Conservation (phyloP, 2,329 filamentous ascomycete genomes). For the Teratosphaeria pseudoeucalypti region DNA sequence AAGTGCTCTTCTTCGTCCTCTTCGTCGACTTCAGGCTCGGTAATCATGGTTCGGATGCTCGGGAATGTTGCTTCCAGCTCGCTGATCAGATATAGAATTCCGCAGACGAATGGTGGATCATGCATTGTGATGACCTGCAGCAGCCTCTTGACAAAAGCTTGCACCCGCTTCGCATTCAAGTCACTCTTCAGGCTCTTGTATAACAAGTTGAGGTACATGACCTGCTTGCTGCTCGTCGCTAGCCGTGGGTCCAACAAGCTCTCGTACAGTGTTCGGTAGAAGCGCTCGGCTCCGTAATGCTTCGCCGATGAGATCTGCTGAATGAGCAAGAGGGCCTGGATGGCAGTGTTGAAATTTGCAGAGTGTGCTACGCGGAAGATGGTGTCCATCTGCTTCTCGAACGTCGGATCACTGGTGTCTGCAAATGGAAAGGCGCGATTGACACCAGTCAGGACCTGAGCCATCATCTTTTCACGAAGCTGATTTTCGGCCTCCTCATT, state of each 20-base stretch:
- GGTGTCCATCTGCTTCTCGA: slow-evolving; percentile 84
- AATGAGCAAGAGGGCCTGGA: slow-evolving; percentile 88
- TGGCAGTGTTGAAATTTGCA: slow-evolving; percentile 96
- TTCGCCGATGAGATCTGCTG: slow-evolving; percentile 80
- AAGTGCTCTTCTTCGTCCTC: slow-evolving; percentile 63
- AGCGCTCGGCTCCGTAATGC: slow-evolving; percentile 74
- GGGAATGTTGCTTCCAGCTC: slow-evolving; percentile 74
- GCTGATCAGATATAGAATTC: slow-evolving; percentile 78
- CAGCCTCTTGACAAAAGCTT: slow-evolving; percentile 91
- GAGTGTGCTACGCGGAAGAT: slow-evolving; percentile 95
- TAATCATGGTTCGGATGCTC: slow-evolving; percentile 65
- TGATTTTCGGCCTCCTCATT: slow-evolving; percentile 40
- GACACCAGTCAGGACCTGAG: slow-evolving; percentile 82
- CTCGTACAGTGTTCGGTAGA: slow-evolving; percentile 92
- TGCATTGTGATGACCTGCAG: slow-evolving; percentile 80
- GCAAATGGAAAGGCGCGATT: slow-evolving; percentile 94
- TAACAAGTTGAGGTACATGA: slow-evolving; percentile 85
- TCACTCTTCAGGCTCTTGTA: slow-evolving; percentile 84
- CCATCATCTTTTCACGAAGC: slow-evolving; percentile 80
- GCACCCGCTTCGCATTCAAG: slow-evolving; percentile 79
- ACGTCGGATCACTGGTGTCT: slow-evolving; percentile 63
- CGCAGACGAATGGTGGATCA: slow-evolving; percentile 85
- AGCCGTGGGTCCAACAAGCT: slow-evolving; percentile 85
- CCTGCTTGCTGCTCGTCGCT: slow-evolving; percentile 83
- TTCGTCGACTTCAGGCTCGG: slow-evolving; percentile 68